Base-by-base conservation (phyloP, 1,139 yeast species). In the Blastobotrys proliferans region DNA sequence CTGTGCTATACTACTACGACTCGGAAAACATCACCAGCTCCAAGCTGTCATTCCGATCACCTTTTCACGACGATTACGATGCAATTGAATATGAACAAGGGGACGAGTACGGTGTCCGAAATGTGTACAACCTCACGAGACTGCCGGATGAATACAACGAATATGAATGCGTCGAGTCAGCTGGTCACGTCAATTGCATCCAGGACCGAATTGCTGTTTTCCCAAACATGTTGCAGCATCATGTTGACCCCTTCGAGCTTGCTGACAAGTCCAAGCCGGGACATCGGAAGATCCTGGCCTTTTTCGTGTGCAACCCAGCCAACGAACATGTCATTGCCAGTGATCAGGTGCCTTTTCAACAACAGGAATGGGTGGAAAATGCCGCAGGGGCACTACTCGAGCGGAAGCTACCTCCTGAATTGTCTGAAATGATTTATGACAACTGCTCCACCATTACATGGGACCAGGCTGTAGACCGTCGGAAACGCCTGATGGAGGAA, bases 1-100 rank as follows among this genome's bases (percentile, higher is more conserved):
- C 74, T 1, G 58, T 64, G 1, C 52, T 71, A 31, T 71, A 70
- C 55, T 71, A 71, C 51, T 72, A 71, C 47, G 75, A 72, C 47
- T 48, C 56, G 13, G 71, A 67, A 17, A 71, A 71, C 50, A 69
- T 71, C 41, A 55, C 66, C 3, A 68, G 66, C 25, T 67, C 73
- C 3, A 55, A 46, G 16, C 56, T 72, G 19, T 53, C 63, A 4
- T 71, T 70, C 53, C 56, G 70, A 44, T 48, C 56, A 2, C 16
- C 33, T 11, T 14, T 16, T 27, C 58, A 63, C 0, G 59, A 52
- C 45, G 42, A 30, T 40, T 13, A 8, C 2, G 25, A 30, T 21
- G 72, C 66, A 29, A 72, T 74, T 1, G 29, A 38, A 0, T 70
- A 70, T 53, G 71, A 63, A 38, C 73, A 69, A 49, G 56, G 54